Conservation (phyloP, 1,284 basidiomycete species). For the Cryptococcus sp. region DNA sequence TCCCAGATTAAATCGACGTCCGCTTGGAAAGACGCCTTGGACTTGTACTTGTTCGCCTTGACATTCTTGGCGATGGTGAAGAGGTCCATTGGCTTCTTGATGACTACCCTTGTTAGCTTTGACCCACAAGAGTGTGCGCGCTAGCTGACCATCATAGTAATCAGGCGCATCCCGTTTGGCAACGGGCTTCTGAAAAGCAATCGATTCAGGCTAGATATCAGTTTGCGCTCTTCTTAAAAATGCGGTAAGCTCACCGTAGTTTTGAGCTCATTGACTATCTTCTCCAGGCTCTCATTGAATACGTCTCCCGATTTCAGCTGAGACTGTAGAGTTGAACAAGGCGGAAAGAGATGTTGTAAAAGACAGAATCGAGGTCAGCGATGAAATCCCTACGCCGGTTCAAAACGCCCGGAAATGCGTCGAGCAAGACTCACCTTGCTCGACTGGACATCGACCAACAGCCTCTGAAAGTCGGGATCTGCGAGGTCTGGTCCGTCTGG, state of each 20-base stretch:
- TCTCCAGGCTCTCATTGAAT: conserved; percentile 87
- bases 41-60: conserved; percentile 84
- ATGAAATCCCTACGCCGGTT: background rate
- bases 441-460: conserved; percentile 45
- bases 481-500: conserved; percentile 42
- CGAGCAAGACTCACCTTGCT: conserved; percentile 39
- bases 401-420: conserved; percentile 3
- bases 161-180: conserved; percentile 79
- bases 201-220: conserved; percentile 74
- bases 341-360: background rate
- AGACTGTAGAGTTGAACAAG: conserved; percentile 7
- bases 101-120: conserved; percentile 54
- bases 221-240: background rate
- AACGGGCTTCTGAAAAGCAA: conserved; percentile 83
- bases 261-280: conserved; percentile 73
- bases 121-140: conserved; percentile 3
- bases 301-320: conserved; percentile 75
- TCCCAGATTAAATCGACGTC: conserved; percentile 96
- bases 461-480: conserved; percentile 45
- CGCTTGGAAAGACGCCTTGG: conserved; percentile 84
- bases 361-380: background rate
- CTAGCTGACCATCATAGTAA: conserved; percentile 68
- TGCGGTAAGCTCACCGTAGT: conserved; percentile 57
- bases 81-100: conserved; percentile 88
- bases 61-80: conserved; percentile 88